A percentile compares a stretch with the other conserved stretches of the same genome.
Evolutionary conservation across 345 rosid genomes (phyloP).

Genomic region (Rhodomyrtus tomentosa): DNA sequence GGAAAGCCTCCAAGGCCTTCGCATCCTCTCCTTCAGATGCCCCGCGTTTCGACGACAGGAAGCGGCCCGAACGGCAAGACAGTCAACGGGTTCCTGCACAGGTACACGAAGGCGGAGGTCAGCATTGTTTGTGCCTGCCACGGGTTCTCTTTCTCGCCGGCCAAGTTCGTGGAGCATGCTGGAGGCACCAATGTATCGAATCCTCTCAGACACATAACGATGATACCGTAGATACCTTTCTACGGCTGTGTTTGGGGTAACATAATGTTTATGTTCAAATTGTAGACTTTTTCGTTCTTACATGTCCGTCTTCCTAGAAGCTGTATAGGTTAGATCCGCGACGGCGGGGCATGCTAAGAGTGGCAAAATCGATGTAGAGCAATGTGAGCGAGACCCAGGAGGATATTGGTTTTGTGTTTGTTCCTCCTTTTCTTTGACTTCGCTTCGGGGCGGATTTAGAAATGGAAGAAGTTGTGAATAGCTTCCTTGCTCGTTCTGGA

Average conservation of each 20-base stretch:
- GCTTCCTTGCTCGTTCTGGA: not conserved
- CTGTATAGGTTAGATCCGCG: not conserved
- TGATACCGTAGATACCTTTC: not conserved
- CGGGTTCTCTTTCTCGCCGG: conserved; percentile 55
- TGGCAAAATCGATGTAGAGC: not conserved
- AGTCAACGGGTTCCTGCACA: conserved; percentile 46
- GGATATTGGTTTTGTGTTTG: not conserved
- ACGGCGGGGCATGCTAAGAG: not conserved
- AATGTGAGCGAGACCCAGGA: not conserved
- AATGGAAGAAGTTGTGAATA: not conserved
- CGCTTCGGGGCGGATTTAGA: not conserved
- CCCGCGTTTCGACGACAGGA: conserved; percentile 59
- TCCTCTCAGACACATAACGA: conserved; percentile 38
- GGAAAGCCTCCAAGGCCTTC: conserved; percentile 39
- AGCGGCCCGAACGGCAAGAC: conserved; percentile 61
- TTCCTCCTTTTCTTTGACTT: not conserved
- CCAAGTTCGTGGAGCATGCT: conserved; percentile 65
- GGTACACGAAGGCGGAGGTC: conserved; percentile 41
- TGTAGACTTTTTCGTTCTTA: not conserved
- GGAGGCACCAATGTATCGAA: conserved; percentile 42
- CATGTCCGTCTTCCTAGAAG: not conserved
- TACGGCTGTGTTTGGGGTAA: too few species aligned
- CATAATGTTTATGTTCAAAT: not conserved
- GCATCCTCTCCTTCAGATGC: conserved; percentile 20
- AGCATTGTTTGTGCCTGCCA: conserved; percentile 65